These are phyloP conservation scores for Stephania cephalantha DNA, from an alignment of 164 flowering plant genomes.

Conservation along the genomic window DNA sequence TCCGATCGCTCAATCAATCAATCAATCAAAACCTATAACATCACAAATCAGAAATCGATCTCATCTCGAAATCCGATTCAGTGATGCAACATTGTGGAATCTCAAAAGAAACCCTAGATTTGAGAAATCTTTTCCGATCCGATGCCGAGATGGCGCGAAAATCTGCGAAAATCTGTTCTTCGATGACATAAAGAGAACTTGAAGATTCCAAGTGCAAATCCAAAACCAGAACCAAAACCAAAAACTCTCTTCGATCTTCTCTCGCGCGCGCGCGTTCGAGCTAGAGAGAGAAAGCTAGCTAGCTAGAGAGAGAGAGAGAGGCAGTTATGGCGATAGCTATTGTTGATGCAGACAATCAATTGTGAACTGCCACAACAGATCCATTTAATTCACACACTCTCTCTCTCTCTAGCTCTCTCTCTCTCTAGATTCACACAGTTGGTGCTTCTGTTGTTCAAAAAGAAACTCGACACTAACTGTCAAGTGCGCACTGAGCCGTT, in stretches of 20 bases:
- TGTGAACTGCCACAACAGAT: slow-evolving; percentile 20
- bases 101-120: neutral
- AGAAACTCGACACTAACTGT: neutral
- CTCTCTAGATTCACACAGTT: neutral
- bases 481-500: slow-evolving; percentile 2
- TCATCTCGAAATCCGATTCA: slow-evolving; percentile 5
- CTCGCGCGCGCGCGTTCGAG: neutral
- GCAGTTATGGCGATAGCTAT: slow-evolving; percentile 16
- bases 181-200: slow-evolving; percentile 36
- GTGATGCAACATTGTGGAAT: neutral
- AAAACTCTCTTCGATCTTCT: neutral
- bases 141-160: slow-evolving; percentile 20
- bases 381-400: slow-evolving; percentile 31
- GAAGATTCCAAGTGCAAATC: neutral
- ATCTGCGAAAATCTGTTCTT: slow-evolving; percentile 13
- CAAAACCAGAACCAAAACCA: neutral
- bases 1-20: slow-evolving; percentile 12
- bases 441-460: neutral
- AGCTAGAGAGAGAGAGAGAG: neutral
- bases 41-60: neutral
- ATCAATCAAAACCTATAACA: neutral
- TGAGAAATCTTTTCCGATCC: slow-evolving; percentile 22
- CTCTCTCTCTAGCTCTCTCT: neutral
- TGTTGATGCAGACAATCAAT: slow-evolving; percentile 15
- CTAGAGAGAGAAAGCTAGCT: slow-evolving; percentile 4